A percentile compares a stretch with the other conserved stretches of the same genome.
Conservation (phyloP, 1,284 basidiomycete species). For the Paramarasmius palmivorus region DNA sequence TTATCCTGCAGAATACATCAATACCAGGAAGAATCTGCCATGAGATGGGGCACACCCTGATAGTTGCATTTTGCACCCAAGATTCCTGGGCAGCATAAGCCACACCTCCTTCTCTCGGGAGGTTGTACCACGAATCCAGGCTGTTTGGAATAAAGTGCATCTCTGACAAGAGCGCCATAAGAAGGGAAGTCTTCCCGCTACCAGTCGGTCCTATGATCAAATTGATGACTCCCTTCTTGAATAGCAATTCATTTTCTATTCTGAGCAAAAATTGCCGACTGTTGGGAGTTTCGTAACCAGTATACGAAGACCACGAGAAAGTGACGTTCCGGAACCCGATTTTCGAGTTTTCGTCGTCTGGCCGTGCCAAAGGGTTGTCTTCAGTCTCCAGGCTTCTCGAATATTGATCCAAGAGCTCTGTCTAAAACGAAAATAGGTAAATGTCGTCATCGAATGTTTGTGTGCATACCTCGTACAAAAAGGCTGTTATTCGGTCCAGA, state of each 20-base stretch:
- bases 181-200: conserved; percentile 43
- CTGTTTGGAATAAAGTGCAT: conserved; percentile 60
- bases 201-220: conserved; percentile 62
- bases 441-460: conserved; percentile 11
- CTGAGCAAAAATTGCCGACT: conserved; percentile 45
- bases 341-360: conserved; percentile 18
- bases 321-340: conserved; percentile 45
- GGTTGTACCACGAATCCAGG: conserved; percentile 60
- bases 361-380: conserved; percentile 23
- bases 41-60: conserved; percentile 38
- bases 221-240: conserved; percentile 58
- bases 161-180: conserved; percentile 61
- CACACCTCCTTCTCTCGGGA: conserved; percentile 67
- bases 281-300: conserved; percentile 28
- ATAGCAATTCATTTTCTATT: conserved; percentile 51
- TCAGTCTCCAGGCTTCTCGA: conserved; percentile 29
- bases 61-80: conserved; percentile 65
- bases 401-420: conserved; percentile 49
- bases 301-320: conserved; percentile 41
- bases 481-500: conserved; percentile 40
- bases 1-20: conserved; percentile 55
- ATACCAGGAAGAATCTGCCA: conserved; percentile 16
- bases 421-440: conserved; percentile 27
- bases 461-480: conserved; percentile 35
- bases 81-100: conserved; percentile 80